phyloP scores from a whole-genome alignment of 1,284 basidiomycete species.

The Boletus sp. region DNA sequence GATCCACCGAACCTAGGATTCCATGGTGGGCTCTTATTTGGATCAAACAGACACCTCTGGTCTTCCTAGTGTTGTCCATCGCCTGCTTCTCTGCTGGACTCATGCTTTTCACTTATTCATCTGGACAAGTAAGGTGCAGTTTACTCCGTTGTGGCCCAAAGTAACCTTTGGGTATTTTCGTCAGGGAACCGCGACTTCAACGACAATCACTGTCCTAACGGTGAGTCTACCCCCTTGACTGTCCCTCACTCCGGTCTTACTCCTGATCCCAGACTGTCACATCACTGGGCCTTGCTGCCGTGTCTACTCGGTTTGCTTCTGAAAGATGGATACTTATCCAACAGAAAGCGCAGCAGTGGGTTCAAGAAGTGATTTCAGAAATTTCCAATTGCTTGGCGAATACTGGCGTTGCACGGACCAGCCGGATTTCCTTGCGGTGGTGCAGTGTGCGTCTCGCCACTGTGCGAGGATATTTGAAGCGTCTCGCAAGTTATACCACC shows the following conservation, averaged over 20 bases:
- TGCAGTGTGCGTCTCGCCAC: slow-evolving; percentile 31
- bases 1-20: no score
- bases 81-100: slow-evolving; percentile 60
- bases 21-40: slow-evolving; percentile 58
- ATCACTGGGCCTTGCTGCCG: slow-evolving; percentile 73
- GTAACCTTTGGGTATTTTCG: slow-evolving; percentile 17
- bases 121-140: slow-evolving; percentile 46
- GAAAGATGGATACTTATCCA: slow-evolving; percentile 73
- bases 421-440: slow-evolving; percentile 31
- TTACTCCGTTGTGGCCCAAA: slow-evolving; percentile 28
- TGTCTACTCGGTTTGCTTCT: slow-evolving; percentile 77
- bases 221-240: slow-evolving; percentile 38
- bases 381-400: slow-evolving; percentile 46
- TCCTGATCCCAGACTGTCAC: slow-evolving; percentile 47
- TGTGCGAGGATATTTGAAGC: slow-evolving; percentile 28
- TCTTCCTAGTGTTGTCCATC: slow-evolving; percentile 62
- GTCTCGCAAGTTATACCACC: slow-evolving; percentile 33
- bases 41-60: slow-evolving; percentile 60
- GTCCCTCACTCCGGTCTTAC: slow-evolving; percentile 16
- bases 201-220: slow-evolving; percentile 74
- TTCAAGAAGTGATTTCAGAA: slow-evolving; percentile 67
- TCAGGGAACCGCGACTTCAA: slow-evolving; percentile 63
- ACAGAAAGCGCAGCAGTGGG: slow-evolving; percentile 75
- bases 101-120: slow-evolving; percentile 56
- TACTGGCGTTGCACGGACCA: slow-evolving; percentile 42